A percentile compares a stretch with the other conserved stretches of the same genome.
Conservation (phyloP, 805 yeast species). For the Candida vaughaniae region DNA sequence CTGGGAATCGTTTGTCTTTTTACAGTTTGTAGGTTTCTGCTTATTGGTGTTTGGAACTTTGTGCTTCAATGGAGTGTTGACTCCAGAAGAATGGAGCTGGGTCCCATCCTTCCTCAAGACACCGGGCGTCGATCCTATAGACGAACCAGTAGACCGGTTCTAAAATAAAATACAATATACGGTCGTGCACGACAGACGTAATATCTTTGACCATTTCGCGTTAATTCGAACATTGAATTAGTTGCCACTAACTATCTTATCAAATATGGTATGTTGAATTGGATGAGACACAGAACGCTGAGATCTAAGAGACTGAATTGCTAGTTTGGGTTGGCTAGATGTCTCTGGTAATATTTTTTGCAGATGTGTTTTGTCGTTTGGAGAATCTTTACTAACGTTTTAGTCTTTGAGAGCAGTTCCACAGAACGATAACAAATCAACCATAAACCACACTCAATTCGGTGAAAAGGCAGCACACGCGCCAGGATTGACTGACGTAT, state of each 20-base stretch:
- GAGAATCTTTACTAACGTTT: neutral
- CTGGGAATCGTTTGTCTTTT: slow-evolving; percentile 67
- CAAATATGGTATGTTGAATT: too few species aligned
- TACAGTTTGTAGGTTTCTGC: slow-evolving; percentile 65
- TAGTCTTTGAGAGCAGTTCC: slow-evolving; percentile 51
- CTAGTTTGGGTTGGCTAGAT: too few species aligned
- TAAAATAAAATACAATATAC: slow-evolving; percentile 8
- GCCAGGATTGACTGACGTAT: slow-evolving; percentile 67
- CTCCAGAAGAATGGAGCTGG: slow-evolving; percentile 47
- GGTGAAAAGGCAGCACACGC: slow-evolving; percentile 63
- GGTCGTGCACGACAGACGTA: too few species aligned
- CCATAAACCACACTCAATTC: slow-evolving; percentile 50
- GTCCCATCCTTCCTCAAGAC: slow-evolving; percentile 47
- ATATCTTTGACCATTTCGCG: too few species aligned
- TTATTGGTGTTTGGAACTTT: slow-evolving; percentile 70
- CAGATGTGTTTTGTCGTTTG: too few species aligned
- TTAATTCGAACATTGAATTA: too few species aligned
- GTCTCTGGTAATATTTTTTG: too few species aligned
- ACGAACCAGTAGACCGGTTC: slow-evolving; percentile 17
- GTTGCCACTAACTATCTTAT: too few species aligned
- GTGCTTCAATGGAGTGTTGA: slow-evolving; percentile 67
- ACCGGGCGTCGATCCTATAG: slow-evolving; percentile 28
- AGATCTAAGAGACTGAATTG: too few species aligned
- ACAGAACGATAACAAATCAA: slow-evolving; percentile 39
- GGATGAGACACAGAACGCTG: too few species aligned